phyloP scores from a whole-genome alignment of 2,329 filamentous ascomycete species.

The Dactylella cylindrospora region DNA sequence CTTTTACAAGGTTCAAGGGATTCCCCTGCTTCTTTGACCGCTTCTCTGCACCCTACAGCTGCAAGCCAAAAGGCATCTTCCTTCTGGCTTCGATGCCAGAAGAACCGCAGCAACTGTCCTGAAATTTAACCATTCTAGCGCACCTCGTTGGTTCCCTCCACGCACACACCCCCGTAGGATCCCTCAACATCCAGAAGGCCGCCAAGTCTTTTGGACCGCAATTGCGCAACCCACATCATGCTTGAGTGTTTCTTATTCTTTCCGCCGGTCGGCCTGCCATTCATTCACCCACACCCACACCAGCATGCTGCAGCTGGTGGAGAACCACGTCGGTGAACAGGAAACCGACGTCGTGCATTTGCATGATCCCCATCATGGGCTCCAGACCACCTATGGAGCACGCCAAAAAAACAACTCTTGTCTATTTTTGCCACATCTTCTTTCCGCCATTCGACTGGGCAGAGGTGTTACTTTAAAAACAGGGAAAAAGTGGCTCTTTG shows the following conservation, averaged over 20 bases:
- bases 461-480: conserved; percentile 5
- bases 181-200: conserved; percentile 21
- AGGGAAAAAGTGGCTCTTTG: conserved; percentile 20
- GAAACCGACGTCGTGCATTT: conserved; percentile 23
- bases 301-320: conserved; percentile 39
- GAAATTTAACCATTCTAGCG: conserved; percentile 45
- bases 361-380: neutral
- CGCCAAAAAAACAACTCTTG: conserved; percentile 8
- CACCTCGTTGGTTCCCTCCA: conserved; percentile 14
- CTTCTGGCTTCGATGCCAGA: conserved; percentile 11
- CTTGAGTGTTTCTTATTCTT: conserved; percentile 26
- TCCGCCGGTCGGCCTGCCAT: conserved; percentile 23
- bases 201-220: conserved; percentile 33
- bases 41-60: conserved; percentile 3
- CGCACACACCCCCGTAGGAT: neutral
- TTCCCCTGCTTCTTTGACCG: conserved; percentile 17
- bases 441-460: too few species aligned
- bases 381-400: neutral
- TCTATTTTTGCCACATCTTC: conserved; percentile 42
- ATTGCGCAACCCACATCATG: conserved; percentile 43
- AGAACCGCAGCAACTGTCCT: conserved; percentile 42
- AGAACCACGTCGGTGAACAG: conserved; percentile 28
- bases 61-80: conserved; percentile 37
- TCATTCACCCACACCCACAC: neutral
- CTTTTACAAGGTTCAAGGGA: conserved; percentile 40